These are phyloP conservation scores for Cucumis cinereus DNA, from an alignment of 306 rosid genomes.

Conservation along the genomic window DNA sequence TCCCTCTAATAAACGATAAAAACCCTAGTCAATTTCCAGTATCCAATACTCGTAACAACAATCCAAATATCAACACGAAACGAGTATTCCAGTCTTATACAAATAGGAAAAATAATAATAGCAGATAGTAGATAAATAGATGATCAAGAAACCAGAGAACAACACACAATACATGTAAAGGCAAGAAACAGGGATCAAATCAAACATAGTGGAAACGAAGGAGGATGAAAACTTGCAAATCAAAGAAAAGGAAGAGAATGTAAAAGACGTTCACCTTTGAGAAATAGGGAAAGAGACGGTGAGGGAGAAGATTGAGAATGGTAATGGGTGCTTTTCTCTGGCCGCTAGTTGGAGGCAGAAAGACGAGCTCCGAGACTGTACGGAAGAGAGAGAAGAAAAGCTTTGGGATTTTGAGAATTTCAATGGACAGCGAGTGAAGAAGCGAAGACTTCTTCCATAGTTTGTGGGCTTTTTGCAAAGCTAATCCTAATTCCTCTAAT, in stretches of 20 bases:
- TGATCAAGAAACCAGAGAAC: background rate
- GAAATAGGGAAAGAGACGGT: background rate
- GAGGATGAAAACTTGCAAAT: background rate
- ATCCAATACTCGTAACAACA: background rate
- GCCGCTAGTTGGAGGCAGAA: background rate
- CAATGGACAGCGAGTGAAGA: background rate
- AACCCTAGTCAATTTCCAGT: background rate
- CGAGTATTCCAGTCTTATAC: background rate
- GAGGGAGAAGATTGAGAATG: background rate
- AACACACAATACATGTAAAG: background rate
- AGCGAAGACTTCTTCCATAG: background rate
- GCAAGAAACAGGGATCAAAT: background rate
- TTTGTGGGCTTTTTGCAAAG: background rate
- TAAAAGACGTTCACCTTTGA: background rate
- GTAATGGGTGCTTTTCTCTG: background rate
- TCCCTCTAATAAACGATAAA: background rate
- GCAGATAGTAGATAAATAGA: background rate
- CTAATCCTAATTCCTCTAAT: background rate
- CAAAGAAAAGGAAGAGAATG: background rate
- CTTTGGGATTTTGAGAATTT: constrained; percentile 1
- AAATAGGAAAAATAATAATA: background rate
- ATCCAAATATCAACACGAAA: background rate
- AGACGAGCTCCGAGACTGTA: background rate
- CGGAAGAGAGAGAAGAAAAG: background rate
- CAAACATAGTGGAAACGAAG: background rate